Evolutionary conservation across 805 yeast genomes (phyloP), one percentile per base, ranked within the genome.

Genomic region (Starmerella geochares): DNA sequence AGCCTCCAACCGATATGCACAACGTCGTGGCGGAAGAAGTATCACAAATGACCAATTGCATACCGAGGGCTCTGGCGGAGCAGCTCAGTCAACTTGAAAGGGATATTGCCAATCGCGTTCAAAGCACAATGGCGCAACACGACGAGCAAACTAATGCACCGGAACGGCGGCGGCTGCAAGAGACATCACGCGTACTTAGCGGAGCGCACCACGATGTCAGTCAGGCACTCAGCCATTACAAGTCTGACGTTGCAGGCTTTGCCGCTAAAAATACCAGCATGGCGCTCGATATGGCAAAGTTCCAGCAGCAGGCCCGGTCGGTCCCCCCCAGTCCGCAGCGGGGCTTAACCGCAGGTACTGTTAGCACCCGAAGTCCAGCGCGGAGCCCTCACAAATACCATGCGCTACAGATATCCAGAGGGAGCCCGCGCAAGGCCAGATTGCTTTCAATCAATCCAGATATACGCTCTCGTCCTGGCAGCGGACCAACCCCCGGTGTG

Each of bases 241-340:
- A 38, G 20, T 29, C 42, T 3, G 42, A 38, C 4, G 20, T 38
- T 29, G 19, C 31, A 1, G 29, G 29, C 29, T 23, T 24, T 10
- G 23, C 28, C 10, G 29, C 42, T 10, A 38, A 38, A 24, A 38
- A 24, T 16, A 29, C 42, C 1, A 38, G 29, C 14, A n/a, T 38
- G 8, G 25, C 21, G 8, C 17, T 5, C 1, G 42, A 38, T 20
- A 38, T 38, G 29, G 29, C 29, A 13, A 24, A n/a, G 31, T 14
- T 38, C 19, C 42, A 17, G 7, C 42, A 38, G 31, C 42, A 38
- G 20, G 31, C 20, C 7, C 29, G 20, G 19, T 38, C 42, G 10
- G 42, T 38, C 14, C 42, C 42, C 13, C 20, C 29, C 6, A 38
- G 42, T 29, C 42, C 42, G 3, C 42, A 4, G 19, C 42, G 42